A percentile compares a stretch with the other conserved stretches of the same genome.
Conservation (phyloP, 208 protist species). For the Trypanosoma congolense region DNA sequence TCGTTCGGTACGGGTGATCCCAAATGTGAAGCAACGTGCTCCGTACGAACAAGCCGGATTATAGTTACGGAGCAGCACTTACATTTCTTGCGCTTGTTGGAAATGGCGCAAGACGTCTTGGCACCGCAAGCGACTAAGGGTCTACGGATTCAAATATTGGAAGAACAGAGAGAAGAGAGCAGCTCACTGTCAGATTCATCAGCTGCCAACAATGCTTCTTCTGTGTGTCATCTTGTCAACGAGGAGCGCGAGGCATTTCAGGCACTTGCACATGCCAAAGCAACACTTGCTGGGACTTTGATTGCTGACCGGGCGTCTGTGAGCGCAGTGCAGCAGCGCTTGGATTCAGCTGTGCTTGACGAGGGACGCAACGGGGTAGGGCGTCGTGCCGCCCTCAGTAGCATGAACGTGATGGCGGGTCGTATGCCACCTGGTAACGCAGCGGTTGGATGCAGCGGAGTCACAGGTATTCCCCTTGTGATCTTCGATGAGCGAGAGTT, state of each 20-base stretch:
- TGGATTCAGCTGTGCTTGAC: conserved; percentile 36
- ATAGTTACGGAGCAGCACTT: conserved; percentile 47
- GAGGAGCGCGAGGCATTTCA: conserved; percentile 67
- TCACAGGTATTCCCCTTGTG: conserved; percentile 26
- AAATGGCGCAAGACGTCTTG: conserved; percentile 66
- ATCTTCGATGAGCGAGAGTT: conserved; percentile 88
- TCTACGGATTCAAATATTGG: conserved; percentile 66
- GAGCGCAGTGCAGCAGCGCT: conserved; percentile 41
- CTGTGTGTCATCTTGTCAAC: conserved; percentile 21
- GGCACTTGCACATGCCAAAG: conserved; percentile 63
- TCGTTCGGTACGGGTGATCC: background rate
- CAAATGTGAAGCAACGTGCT: background rate
- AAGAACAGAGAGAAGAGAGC: conserved; percentile 26
- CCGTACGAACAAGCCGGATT: conserved; percentile 25
- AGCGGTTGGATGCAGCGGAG: background rate
- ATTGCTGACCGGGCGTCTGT: conserved; percentile 46
- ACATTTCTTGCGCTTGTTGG: conserved; percentile 49
- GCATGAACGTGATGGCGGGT: background rate
- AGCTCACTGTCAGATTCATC: too few relatives aligned
- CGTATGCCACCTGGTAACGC: too few relatives aligned
- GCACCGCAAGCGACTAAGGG: conserved; percentile 13
- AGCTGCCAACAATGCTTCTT: background rate
- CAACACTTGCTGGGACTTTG: conserved; percentile 62
- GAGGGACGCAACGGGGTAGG: background rate
- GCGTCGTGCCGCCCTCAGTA: background rate